Percentiles rank a stretch among this genome's conserved stretches.
These are phyloP conservation scores for Jatropha multifida DNA, from an alignment of 441 rosid species.

Conservation along the genomic window DNA sequence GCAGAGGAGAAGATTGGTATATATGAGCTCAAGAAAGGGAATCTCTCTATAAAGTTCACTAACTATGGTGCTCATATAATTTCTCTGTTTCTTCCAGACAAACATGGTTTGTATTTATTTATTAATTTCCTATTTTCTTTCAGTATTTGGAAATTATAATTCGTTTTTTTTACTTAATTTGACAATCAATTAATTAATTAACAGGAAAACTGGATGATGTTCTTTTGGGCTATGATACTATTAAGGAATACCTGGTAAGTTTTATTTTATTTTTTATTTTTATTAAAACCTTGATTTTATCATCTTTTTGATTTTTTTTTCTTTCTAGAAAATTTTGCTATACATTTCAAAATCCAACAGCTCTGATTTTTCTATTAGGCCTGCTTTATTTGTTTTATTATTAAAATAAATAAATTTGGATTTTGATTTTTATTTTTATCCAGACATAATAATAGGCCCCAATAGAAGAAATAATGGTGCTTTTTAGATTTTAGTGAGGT, in stretches of 20 bases:
- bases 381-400: no score
- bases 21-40: slow-evolving; percentile 76
- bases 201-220: slow-evolving; percentile 73
- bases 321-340: no score
- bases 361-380: no score
- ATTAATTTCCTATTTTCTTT: background rate
- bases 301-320: no score
- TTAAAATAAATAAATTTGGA: no score
- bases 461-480: no score
- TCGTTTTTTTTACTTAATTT: background rate
- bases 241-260: slow-evolving; percentile 55
- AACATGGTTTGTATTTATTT: slow-evolving; percentile 49
- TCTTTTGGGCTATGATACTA: slow-evolving; percentile 70
- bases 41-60: slow-evolving; percentile 57
- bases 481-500: no score
- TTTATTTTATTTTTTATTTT: background rate
- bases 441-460: no score
- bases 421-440: no score
- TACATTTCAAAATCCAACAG: no score
- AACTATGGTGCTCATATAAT: slow-evolving; percentile 85
- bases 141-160: background rate
- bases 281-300: no score
- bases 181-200: background rate
- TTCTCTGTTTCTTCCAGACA: slow-evolving; percentile 70
- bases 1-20: slow-evolving; percentile 34